A percentile compares a stretch with the other conserved stretches of the same genome.
These are phyloP conservation scores for Cercophora samala DNA, from an alignment of 495 filamentous ascomycete species.

Conservation along the genomic window DNA sequence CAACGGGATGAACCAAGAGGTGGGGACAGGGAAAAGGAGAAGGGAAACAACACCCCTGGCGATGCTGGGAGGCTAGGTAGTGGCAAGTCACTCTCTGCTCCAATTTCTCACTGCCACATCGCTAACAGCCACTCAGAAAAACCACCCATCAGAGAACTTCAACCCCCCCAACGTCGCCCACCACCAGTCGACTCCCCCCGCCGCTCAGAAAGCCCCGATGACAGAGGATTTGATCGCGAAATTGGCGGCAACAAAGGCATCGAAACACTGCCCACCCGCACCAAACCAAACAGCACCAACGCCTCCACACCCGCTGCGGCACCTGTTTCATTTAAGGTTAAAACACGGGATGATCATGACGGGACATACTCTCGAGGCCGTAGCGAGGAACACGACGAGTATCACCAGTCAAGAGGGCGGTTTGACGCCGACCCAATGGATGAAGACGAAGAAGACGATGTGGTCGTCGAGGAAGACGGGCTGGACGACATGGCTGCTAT, in stretches of 20 bases:
- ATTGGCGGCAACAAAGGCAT: not conserved
- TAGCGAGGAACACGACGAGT: slow-evolving; percentile 22
- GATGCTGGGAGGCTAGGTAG: not conserved
- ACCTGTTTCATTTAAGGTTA: slow-evolving; percentile 39
- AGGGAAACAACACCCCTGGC: slow-evolving; percentile 9
- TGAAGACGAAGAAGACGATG: slow-evolving; percentile 45
- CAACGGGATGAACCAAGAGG: slow-evolving; percentile 20
- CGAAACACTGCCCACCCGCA: slow-evolving; percentile 25
- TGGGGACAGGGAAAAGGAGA: slow-evolving; percentile 14
- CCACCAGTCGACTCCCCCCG: slow-evolving; percentile 33
- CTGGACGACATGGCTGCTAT: slow-evolving; percentile 72
- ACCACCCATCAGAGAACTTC: slow-evolving; percentile 30
- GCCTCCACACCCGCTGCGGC: slow-evolving; percentile 36
- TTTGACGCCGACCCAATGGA: slow-evolving; percentile 46
- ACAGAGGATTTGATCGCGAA: slow-evolving; percentile 1
- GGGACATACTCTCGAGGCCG: slow-evolving; percentile 18
- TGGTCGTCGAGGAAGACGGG: slow-evolving; percentile 60
- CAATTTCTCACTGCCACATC: not conserved
- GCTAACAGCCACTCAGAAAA: slow-evolving; percentile 11
- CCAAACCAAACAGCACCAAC: slow-evolving; percentile 37
- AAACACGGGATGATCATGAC: slow-evolving; percentile 35
- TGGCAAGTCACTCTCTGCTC: not conserved
- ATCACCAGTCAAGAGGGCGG: slow-evolving; percentile 15
- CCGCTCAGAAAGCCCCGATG: slow-evolving; percentile 21
- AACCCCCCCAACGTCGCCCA: slow-evolving; percentile 22